Evolutionary conservation across 345 rosid genomes (phyloP).

Genomic region (Eucalyptus microcorys): DNA sequence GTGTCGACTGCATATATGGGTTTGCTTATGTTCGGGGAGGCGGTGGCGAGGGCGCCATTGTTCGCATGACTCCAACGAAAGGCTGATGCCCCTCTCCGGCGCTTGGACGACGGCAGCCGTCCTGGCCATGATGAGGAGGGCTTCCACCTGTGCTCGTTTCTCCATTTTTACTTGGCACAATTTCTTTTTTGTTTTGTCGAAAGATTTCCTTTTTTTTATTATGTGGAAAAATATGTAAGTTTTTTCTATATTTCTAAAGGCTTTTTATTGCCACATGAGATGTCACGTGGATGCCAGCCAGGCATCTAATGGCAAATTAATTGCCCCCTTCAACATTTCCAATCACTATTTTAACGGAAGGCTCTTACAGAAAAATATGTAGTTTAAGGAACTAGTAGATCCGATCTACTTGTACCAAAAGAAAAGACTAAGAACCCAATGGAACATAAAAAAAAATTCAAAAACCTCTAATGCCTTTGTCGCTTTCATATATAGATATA

Average conservation of each 20-base stretch:
- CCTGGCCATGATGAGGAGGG: background rate
- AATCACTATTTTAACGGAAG: background rate
- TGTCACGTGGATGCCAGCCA: background rate
- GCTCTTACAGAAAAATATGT: background rate
- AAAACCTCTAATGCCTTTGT: background rate
- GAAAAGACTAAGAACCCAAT: too few species aligned
- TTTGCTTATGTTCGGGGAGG: background rate
- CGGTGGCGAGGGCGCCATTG: background rate
- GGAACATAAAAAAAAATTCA: background rate
- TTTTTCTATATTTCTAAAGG: background rate
- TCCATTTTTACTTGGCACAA: background rate
- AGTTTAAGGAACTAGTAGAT: background rate
- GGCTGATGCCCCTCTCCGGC: background rate
- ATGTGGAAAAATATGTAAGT: background rate
- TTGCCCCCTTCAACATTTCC: background rate
- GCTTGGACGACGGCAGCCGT: background rate
- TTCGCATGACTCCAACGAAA: background rate
- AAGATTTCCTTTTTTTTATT: background rate
- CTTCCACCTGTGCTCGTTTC: background rate
- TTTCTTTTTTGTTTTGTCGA: background rate
- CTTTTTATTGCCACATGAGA: background rate
- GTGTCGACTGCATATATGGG: rapidly evolving
- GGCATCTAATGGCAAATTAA: background rate
- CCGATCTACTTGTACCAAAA: background rate
- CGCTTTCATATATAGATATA: background rate